A percentile compares a stretch with the other conserved stretches of the same genome.
Conservation (phyloP, 768 basidiomycete species). For the Russula sp. region DNA sequence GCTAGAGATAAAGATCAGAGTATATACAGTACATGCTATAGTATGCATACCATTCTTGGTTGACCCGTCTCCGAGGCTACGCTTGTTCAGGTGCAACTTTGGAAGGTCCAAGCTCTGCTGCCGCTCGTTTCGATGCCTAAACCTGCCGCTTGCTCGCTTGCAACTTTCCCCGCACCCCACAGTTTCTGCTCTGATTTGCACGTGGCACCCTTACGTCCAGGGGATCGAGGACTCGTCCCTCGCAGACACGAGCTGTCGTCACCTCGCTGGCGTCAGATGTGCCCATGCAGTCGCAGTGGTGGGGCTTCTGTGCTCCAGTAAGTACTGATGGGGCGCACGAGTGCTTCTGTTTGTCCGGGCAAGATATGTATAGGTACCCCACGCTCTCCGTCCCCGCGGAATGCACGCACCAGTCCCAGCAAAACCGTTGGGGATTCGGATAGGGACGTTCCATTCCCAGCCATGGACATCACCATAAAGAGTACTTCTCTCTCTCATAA, state of each 20-base stretch:
- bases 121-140: neutral
- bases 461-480: neutral
- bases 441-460: neutral
- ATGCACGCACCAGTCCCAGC: neutral
- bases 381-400: neutral
- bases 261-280: neutral
- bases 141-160: neutral
- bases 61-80: too few species aligned
- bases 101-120: too few species aligned
- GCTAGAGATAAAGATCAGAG: neutral
- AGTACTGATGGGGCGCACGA: neutral
- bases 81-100: too few species aligned
- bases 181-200: neutral
- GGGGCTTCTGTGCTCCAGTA: neutral
- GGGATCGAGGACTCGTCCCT: neutral
- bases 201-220: neutral
- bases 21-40: neutral
- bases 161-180: neutral
- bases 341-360: neutral
- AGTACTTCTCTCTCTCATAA: neutral
- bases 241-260: neutral
- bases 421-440: neutral
- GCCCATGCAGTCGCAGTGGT: neutral
- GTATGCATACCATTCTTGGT: too few species aligned
- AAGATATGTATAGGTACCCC: neutral